These are phyloP conservation scores for Penicillium sp. DNA, from an alignment of 2,329 filamentous ascomycete species.

Conservation along the genomic window DNA sequence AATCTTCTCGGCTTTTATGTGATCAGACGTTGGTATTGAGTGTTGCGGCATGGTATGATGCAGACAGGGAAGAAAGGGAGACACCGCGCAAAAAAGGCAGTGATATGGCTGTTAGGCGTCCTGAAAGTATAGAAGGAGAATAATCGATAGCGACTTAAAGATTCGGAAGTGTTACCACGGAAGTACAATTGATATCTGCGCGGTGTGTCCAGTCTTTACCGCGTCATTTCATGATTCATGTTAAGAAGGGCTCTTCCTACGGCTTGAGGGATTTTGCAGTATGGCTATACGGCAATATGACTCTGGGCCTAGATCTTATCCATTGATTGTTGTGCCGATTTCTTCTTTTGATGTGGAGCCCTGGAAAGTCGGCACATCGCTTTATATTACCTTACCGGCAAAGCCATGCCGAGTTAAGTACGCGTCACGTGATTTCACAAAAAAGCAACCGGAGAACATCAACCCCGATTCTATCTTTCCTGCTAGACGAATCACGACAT, in stretches of 20 bases:
- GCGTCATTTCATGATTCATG: too few relatives aligned
- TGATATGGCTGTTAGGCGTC: not conserved
- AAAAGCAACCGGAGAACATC: not conserved
- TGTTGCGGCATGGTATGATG: not conserved
- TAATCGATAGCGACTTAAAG: too few relatives aligned
- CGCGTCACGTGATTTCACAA: too few relatives aligned
- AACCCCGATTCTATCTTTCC: too few relatives aligned
- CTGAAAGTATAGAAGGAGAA: too few relatives aligned
- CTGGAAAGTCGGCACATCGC: not conserved
- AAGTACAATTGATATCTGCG: too few relatives aligned
- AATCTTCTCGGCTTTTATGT: not conserved
- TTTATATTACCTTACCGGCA: not conserved
- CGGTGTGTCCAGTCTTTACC: too few relatives aligned
- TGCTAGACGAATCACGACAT: too few relatives aligned
- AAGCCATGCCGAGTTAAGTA: not conserved
- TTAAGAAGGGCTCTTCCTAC: too few relatives aligned
- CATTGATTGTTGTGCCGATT: not conserved
- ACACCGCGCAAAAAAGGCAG: too few relatives aligned
- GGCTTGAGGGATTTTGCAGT: too few relatives aligned
- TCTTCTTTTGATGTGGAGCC: not conserved
- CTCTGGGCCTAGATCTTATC: not conserved
- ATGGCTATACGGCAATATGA: not conserved
- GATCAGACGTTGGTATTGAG: not conserved
- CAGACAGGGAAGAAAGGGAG: not conserved
- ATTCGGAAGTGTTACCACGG: too few relatives aligned